Evolutionary conservation across 768 basidiomycete genomes (phyloP).

Genomic region (Thelephora aurantiotincta): DNA sequence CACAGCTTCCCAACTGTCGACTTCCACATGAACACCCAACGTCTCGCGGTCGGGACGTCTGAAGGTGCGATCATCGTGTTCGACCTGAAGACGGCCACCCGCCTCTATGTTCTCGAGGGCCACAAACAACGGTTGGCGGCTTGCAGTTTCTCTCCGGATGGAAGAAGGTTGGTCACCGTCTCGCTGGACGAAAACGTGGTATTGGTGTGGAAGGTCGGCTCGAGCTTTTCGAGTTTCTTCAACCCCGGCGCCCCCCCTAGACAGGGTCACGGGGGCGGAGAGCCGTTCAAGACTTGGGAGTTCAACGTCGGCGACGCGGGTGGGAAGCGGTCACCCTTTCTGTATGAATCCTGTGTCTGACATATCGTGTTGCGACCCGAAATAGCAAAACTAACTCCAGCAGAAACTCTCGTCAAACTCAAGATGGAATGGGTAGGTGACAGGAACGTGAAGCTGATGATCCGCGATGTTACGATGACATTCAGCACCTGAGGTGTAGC

Average conservation of each 20-base stretch:
- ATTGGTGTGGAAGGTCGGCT: slow-evolving; percentile 93
- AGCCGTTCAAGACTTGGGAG: slow-evolving; percentile 78
- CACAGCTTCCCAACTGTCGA: slow-evolving; percentile 83
- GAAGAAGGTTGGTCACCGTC: slow-evolving; percentile 73
- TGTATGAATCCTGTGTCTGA: slow-evolving; percentile 3
- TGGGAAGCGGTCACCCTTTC: no score
- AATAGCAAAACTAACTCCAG: slow-evolving; percentile 31
- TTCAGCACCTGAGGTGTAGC: slow-evolving; percentile 52
- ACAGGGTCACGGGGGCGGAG: slow-evolving; percentile 69
- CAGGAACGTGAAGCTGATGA: slow-evolving; percentile 69
- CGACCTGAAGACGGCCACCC: slow-evolving; percentile 89
- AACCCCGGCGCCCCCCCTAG: slow-evolving; percentile 83
- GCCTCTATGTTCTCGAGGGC: slow-evolving; percentile 88
- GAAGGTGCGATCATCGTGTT: slow-evolving; percentile 96
- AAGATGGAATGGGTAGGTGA: slow-evolving; percentile 77
- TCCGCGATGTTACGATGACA: slow-evolving; percentile 70
- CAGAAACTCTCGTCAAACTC: slow-evolving; percentile 57
- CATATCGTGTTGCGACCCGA: not conserved
- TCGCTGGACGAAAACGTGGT: slow-evolving; percentile 77
- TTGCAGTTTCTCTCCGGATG: slow-evolving; percentile 89
- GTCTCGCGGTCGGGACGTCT: slow-evolving; percentile 83
- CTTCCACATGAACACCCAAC: slow-evolving; percentile 78
- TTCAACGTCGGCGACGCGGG: slow-evolving; percentile 82
- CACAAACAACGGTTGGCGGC: slow-evolving; percentile 74
- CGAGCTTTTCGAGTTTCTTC: slow-evolving; percentile 81